Evolutionary conservation across 345 rosid species (phyloP).

Genomic region (Eucalyptus brandiana): DNA sequence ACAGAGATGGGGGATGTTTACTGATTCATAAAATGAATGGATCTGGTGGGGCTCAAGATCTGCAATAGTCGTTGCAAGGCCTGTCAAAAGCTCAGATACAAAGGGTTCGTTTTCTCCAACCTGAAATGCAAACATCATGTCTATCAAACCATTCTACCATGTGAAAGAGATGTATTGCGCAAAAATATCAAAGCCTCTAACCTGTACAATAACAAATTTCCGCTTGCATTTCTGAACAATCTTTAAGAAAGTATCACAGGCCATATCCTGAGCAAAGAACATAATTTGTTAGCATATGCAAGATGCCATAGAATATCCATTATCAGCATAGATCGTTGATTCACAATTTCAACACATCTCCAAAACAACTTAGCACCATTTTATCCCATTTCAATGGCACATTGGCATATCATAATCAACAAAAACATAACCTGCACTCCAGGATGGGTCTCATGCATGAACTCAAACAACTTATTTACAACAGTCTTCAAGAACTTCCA

Average conservation of each 20-base stretch:
- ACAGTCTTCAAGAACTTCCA: constrained; percentile 99
- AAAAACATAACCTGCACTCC: constrained; percentile 79
- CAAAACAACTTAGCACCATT: background rate
- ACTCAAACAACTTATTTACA: constrained; percentile 95
- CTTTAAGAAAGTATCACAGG: constrained; percentile 97
- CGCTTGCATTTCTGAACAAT: constrained; percentile 99
- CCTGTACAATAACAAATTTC: constrained; percentile 93
- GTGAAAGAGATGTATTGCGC: background rate
- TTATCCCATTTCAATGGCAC: background rate
- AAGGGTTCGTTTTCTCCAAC: constrained; percentile 97
- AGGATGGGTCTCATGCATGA: constrained; percentile 99
- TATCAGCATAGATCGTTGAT: background rate
- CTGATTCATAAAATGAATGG: constrained; percentile 97
- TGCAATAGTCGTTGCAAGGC: constrained; percentile 87
- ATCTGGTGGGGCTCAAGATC: constrained; percentile 99
- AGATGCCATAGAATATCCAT: background rate
- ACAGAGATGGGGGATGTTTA: constrained; percentile 4
- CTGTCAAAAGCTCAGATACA: constrained; percentile 93
- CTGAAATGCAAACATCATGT: constrained; percentile 25
- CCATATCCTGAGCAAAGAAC: constrained; percentile 75
- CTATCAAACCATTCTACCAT: background rate
- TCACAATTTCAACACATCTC: background rate
- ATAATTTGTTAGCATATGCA: background rate
- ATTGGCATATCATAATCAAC: background rate
- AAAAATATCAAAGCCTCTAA: background rate